Base-by-base conservation (phyloP, 2,329 filamentous ascomycete genomes). In the Bertia moriformis region DNA sequence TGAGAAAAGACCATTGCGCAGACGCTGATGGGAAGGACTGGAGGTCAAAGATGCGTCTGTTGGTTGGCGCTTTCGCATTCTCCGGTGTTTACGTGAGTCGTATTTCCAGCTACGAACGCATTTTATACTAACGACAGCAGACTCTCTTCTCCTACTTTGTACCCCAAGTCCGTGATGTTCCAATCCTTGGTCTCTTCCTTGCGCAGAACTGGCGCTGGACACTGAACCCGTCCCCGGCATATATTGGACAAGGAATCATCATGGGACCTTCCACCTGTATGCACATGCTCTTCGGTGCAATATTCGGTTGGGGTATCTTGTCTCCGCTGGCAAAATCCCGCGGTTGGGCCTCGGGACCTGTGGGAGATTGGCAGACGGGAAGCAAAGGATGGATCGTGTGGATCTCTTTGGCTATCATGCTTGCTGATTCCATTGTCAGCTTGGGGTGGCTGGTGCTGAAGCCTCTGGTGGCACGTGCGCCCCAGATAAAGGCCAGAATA, bases 361-460 rank as follows among this genome's bases (percentile, higher is more conserved):
- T 95, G 1, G 70, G 75, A 40, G 83, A 93, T 55, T 98, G 91
- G 91, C 83, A 89, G 42, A 75, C 69, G 14, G 91, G 91, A 7
- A 94, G 86, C 55, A 95, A 96, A 60, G 91, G 89, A 29, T 98
- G 91, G 91, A 96, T 98, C 43, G 85, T 98, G 0, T 98, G 91
- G 91, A 69, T 93, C 2, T 94, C 86, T 22, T 64, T 98, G 19
- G 85, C 91, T 3, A 95, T 98, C 47, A 98, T 98, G 91, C 69
- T 98, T 18, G 84, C 85, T 17, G 91, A 98, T 58, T 86, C 89
- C 1, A 69, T 98, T 3, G 73, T 96, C 44, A 95, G 83, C 49
- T 71, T 98, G 7, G 76, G 82, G 1, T 87, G 32, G 32, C 32
- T 35, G 10, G 15, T 35, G 7, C 15, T 35, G 32, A 35, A 35